These are phyloP conservation scores for Cyanidium caldarium DNA, from an alignment of 23 red algal genomes.

Conservation along the genomic window DNA sequence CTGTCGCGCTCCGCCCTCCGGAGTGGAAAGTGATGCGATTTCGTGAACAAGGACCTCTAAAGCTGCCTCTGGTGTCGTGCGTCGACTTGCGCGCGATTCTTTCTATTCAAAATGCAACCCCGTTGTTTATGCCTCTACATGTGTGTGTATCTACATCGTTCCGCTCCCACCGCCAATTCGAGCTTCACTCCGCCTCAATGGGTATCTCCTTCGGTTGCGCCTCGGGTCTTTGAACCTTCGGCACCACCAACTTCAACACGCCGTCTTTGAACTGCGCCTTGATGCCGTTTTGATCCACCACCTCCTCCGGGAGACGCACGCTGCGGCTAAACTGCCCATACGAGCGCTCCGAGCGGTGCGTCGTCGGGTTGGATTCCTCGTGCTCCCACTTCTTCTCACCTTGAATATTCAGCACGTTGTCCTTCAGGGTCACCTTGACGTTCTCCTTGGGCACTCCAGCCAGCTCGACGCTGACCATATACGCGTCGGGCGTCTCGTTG, in stretches of 20 bases:
- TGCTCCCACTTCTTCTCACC: slow-evolving; percentile 8
- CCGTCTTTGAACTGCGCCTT: slow-evolving; percentile 1
- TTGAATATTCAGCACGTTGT: not conserved
- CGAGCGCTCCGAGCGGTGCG: not conserved
- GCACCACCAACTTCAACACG: not conserved
- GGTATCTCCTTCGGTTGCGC: not conserved
- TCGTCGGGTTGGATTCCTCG: not conserved
- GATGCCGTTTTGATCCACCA: not conserved
- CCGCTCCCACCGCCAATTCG: too few relatives aligned
- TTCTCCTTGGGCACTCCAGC: slow-evolving; percentile 2
- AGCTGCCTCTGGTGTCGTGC: too few relatives aligned
- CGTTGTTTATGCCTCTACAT: too few relatives aligned
- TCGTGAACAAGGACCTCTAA: too few relatives aligned
- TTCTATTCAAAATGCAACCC: too few relatives aligned
- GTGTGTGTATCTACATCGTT: too few relatives aligned
- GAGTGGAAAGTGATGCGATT: too few relatives aligned
- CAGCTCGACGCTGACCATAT: not conserved
- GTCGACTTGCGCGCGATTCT: too few relatives aligned
- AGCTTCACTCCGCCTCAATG: not conserved
- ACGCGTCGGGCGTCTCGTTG: not conserved
- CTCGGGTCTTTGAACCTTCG: not conserved
- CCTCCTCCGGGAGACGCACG: not conserved
- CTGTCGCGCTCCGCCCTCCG: too few relatives aligned
- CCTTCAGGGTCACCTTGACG: not conserved
- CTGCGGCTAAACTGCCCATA: not conserved